A percentile compares a stretch with the other conserved stretches of the same genome.
These are phyloP conservation scores for Termitomyces sp. DNA, from an alignment of 768 basidiomycete genomes.

Conservation along the genomic window DNA sequence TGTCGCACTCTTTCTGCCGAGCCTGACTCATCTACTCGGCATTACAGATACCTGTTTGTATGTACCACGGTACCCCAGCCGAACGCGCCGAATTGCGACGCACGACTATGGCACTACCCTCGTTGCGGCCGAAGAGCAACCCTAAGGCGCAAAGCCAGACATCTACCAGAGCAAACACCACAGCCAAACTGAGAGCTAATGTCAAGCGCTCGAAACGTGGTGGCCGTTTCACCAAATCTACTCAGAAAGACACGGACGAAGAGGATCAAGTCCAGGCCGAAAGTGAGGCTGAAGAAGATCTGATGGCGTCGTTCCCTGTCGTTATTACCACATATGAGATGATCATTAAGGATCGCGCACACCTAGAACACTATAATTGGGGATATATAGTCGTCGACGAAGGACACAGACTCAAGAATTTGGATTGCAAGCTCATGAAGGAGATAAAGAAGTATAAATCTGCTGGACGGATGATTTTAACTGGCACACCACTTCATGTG, in stretches of 20 bases:
- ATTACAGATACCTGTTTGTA: slow-evolving; percentile 77
- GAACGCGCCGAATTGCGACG: slow-evolving; percentile 77
- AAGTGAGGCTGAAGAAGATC: slow-evolving; percentile 13
- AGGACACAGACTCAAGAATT: slow-evolving; percentile 92
- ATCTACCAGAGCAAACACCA: slow-evolving; percentile 10
- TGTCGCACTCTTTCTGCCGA: not conserved
- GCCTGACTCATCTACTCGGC: not conserved
- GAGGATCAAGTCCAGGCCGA: slow-evolving; percentile 14
- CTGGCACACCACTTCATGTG: slow-evolving; percentile 94
- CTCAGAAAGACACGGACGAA: not conserved
- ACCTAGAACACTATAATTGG: slow-evolving; percentile 63
- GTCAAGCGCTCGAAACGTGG: slow-evolving; percentile 10
- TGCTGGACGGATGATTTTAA: slow-evolving; percentile 88
- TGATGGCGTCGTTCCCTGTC: slow-evolving; percentile 53
- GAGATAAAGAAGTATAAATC: slow-evolving; percentile 86
- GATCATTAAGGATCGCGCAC: slow-evolving; percentile 74
- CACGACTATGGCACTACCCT: slow-evolving; percentile 46
- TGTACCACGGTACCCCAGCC: slow-evolving; percentile 84
- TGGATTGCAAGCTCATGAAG: slow-evolving; percentile 83
- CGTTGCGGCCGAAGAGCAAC: slow-evolving; percentile 11
- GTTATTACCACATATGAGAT: slow-evolving; percentile 92
- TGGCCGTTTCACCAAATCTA: slow-evolving; percentile 4
- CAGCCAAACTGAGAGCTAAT: slow-evolving; percentile 12
- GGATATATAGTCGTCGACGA: slow-evolving; percentile 96
- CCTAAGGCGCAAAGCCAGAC: not conserved